phyloP scores from a whole-genome alignment of 306 rosid genomes.

The Cicer chorassanicum region DNA sequence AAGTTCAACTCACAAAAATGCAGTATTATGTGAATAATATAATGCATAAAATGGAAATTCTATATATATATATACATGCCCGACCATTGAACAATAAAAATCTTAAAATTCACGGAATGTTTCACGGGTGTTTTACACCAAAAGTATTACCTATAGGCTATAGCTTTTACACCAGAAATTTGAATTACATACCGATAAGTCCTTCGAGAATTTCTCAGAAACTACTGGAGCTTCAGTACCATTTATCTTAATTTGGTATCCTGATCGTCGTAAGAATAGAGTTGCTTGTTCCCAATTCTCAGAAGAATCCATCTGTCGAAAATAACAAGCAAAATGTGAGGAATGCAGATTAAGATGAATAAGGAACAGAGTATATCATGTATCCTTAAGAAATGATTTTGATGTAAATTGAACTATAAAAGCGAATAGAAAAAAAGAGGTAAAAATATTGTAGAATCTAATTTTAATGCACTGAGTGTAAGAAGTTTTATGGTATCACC shows the following conservation, averaged over 20 bases:
- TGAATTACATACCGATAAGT: slow-evolving; percentile 72
- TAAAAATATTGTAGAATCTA: slow-evolving; percentile 11
- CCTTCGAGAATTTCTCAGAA: slow-evolving; percentile 81
- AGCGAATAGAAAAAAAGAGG: not conserved
- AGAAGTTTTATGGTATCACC: not conserved
- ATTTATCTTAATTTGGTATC: slow-evolving; percentile 70
- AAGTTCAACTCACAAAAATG: slow-evolving; percentile 17
- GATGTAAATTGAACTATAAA: slow-evolving; percentile 1
- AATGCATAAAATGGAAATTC: slow-evolving; percentile 10
- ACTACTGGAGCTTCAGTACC: slow-evolving; percentile 59
- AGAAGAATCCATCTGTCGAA: slow-evolving; percentile 74
- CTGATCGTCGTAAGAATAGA: slow-evolving; percentile 68
- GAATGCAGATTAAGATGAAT: slow-evolving; percentile 14
- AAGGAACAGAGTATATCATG: slow-evolving; percentile 8
- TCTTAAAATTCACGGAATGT: slow-evolving; percentile 17
- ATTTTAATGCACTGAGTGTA: not conserved
- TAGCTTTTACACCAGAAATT: not conserved
- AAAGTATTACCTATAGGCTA: not conserved
- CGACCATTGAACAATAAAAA: slow-evolving; percentile 25
- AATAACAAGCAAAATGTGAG: slow-evolving; percentile 38
- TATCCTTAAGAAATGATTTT: not conserved
- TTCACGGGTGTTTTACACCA: not conserved
- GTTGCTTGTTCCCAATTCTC: slow-evolving; percentile 89
- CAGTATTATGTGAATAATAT: slow-evolving; percentile 16
- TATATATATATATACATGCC: not conserved